Conservation (phyloP, 805 yeast species). For the Wickerhamiella brachini region DNA sequence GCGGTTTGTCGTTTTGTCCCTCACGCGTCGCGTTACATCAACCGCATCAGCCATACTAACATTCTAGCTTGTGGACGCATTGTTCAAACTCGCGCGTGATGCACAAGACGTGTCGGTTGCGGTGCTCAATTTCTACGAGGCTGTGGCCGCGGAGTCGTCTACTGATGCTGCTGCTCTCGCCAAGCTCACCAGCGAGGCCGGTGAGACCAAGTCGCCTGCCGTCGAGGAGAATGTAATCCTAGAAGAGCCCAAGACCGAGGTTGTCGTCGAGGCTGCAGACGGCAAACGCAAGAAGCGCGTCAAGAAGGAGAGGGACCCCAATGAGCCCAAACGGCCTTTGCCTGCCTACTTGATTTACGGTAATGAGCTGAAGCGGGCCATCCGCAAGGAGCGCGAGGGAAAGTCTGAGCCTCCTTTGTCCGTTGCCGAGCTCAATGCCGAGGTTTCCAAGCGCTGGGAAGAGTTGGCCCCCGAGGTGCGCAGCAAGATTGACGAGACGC, state of each 20-base stretch:
- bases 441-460: constrained; percentile 71
- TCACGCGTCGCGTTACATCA: neutral
- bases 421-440: constrained; percentile 65
- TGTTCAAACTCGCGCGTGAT: constrained; percentile 74
- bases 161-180: neutral
- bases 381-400: constrained; percentile 52
- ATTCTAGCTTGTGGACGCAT: constrained; percentile 55
- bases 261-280: constrained; percentile 6
- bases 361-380: constrained; percentile 53
- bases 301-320: constrained; percentile 62
- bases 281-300: constrained; percentile 19
- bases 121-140: constrained; percentile 60
- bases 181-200: neutral
- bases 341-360: constrained; percentile 76
- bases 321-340: constrained; percentile 90
- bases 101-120: constrained; percentile 76
- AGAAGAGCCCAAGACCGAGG: constrained; percentile 9
- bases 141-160: constrained; percentile 25
- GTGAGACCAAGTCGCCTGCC: constrained; percentile 8
- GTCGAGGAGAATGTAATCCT: neutral
- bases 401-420: constrained; percentile 49
- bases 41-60: constrained; percentile 6
- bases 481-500: constrained; percentile 50
- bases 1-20: neutral
- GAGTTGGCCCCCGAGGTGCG: constrained; percentile 55